A percentile compares a stretch with the other conserved stretches of the same genome.
Conservation (phyloP, 148 eudicot species). For the Rhododendron simsii region DNA sequence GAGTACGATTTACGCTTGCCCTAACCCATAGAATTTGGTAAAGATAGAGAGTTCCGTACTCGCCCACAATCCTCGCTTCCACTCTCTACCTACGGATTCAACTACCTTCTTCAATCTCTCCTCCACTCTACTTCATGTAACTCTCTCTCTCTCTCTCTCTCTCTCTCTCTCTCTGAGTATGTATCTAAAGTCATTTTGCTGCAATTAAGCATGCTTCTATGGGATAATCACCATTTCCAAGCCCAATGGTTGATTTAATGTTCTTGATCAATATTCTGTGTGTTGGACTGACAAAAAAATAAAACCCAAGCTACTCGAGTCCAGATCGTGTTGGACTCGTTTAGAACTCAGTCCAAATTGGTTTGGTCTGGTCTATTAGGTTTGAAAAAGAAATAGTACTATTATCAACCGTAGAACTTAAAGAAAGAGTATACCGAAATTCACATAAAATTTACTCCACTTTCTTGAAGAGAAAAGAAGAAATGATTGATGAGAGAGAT, state of each 20-base stretch:
- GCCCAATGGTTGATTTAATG: background rate
- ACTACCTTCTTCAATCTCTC: background rate
- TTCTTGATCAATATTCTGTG: background rate
- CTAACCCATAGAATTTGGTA: background rate
- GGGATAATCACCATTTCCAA: background rate
- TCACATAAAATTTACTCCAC: background rate
- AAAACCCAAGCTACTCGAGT: background rate
- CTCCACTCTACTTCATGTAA: background rate
- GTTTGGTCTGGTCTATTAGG: background rate
- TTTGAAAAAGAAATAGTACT: too few species aligned
- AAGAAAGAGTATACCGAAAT: too few species aligned
- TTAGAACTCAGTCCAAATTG: too few species aligned
- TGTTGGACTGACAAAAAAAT: too few species aligned
- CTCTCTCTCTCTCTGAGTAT: too few species aligned
- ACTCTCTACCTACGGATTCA: background rate
- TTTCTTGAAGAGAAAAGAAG: background rate
- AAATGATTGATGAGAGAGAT: too few species aligned
- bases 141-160: background rate
- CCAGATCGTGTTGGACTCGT: background rate
- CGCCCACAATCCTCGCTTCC: constrained; percentile 1
- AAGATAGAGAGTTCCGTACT: background rate
- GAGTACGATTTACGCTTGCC: constrained; percentile 1
- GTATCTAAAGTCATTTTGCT: background rate
- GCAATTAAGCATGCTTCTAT: background rate
- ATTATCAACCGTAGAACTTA: too few species aligned